Evolutionary conservation across 73 alveolate genomes (phyloP).

Genomic region (Stentor coeruleus): DNA sequence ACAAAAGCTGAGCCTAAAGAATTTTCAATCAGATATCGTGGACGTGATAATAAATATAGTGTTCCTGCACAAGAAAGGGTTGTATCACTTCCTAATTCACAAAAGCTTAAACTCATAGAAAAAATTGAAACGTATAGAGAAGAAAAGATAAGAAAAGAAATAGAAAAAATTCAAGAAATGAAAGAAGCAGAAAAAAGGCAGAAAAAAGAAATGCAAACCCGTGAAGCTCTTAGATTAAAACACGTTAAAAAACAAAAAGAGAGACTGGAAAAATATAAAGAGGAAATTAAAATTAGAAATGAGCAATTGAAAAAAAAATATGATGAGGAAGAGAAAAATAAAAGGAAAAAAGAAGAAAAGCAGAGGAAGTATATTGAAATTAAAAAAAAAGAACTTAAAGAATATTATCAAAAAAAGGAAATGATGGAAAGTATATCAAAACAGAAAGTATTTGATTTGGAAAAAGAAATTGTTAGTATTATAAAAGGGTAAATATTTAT

Average conservation of each 20-base stretch:
- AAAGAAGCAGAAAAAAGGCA: background rate
- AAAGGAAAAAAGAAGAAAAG: constrained; percentile 17
- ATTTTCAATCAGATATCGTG: background rate
- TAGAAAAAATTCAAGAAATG: constrained; percentile 1
- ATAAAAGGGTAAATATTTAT: background rate
- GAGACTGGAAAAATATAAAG: background rate
- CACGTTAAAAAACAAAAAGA: background rate
- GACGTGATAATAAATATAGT: background rate
- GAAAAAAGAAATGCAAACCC: background rate
- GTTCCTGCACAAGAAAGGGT: background rate
- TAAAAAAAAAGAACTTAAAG: background rate
- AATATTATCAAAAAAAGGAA: background rate
- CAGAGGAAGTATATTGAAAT: background rate
- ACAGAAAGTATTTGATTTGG: background rate
- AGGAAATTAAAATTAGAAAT: background rate
- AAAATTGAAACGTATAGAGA: constrained; percentile 22
- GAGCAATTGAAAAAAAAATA: background rate
- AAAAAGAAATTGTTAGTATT: background rate
- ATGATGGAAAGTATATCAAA: background rate
- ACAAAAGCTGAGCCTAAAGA: background rate
- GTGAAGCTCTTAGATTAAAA: background rate
- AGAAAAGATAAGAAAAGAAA: constrained; percentile 15
- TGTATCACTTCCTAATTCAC: background rate
- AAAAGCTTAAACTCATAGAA: constrained; percentile 7
- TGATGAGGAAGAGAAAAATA: background rate